These are phyloP conservation scores for Botrytis cinerea DNA, from an alignment of 2,329 filamentous ascomycete species.

Conservation along the genomic window DNA sequence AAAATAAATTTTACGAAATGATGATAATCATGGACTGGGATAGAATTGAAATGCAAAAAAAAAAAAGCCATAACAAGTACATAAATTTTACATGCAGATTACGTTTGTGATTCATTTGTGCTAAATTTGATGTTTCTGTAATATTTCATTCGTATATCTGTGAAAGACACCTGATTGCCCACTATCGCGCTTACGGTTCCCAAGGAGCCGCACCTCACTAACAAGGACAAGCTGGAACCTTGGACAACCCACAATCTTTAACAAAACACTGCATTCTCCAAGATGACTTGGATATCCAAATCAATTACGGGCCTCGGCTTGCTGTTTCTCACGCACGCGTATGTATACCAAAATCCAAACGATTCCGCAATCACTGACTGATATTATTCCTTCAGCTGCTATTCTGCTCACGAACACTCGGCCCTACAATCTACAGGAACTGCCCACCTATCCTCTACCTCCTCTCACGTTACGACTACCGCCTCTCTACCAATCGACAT, in stretches of 20 bases:
- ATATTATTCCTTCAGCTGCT: conserved; percentile 66
- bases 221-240: conserved; percentile 16
- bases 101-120: conserved; percentile 10
- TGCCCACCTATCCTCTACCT: conserved; percentile 49
- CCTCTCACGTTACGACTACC: conserved; percentile 46
- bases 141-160: not conserved
- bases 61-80: conserved; percentile 29
- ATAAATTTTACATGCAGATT: conserved; percentile 10
- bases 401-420: conserved; percentile 93
- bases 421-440: conserved; percentile 64
- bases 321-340: conserved; percentile 84
- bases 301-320: conserved; percentile 73
- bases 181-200: conserved; percentile 23
- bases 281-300: conserved; percentile 73
- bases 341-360: conserved; percentile 45
- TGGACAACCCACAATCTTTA: conserved; percentile 4
- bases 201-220: conserved; percentile 21
- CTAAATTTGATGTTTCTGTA: conserved; percentile 1
- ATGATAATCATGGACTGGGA: conserved; percentile 39
- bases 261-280: not conserved
- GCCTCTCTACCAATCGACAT: conserved; percentile 78
- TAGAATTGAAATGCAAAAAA: conserved; percentile 37
- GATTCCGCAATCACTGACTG: conserved; percentile 8
- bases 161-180: not conserved
- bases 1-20: conserved; percentile 30